phyloP scores from a whole-genome alignment of 352 stramenopile species.

The Pythium brachiatum region DNA sequence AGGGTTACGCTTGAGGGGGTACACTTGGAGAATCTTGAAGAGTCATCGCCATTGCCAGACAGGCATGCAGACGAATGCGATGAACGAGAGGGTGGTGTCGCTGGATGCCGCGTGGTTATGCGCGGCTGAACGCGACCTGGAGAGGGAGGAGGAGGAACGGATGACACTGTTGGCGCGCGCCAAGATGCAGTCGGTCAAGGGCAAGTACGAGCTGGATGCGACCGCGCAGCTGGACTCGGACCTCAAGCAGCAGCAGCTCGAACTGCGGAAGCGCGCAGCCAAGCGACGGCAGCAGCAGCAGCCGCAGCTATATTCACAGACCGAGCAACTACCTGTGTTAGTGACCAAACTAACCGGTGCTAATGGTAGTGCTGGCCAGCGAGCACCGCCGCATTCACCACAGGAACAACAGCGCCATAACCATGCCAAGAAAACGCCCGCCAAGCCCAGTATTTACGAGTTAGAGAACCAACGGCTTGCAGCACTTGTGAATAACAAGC shows the following conservation, averaged over 20 bases:
- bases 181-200: slow-evolving; percentile 26
- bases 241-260: slow-evolving; percentile 45
- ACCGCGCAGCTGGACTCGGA: slow-evolving; percentile 47
- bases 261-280: slow-evolving; percentile 16
- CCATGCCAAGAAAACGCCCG: background rate
- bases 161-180: slow-evolving; percentile 8
- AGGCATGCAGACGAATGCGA: slow-evolving; percentile 32
- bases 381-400: slow-evolving; percentile 12
- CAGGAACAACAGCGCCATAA: slow-evolving; percentile 33
- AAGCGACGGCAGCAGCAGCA: slow-evolving; percentile 3
- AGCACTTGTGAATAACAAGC: slow-evolving; percentile 9
- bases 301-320: background rate
- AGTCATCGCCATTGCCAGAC: slow-evolving; percentile 7
- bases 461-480: slow-evolving; percentile 61
- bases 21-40: slow-evolving; percentile 23
- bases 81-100: slow-evolving; percentile 33
- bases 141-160: slow-evolving; percentile 48
- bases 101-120: slow-evolving; percentile 64
- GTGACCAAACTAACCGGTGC: background rate
- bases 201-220: slow-evolving; percentile 54
- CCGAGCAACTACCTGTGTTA: slow-evolving; percentile 4
- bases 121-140: slow-evolving; percentile 45
- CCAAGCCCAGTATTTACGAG: slow-evolving; percentile 45
- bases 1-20: background rate
- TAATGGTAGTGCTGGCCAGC: too few species aligned